These are phyloP conservation scores for Vanilla planifolia DNA, from an alignment of 106 monocot genomes.

Conservation along the genomic window DNA sequence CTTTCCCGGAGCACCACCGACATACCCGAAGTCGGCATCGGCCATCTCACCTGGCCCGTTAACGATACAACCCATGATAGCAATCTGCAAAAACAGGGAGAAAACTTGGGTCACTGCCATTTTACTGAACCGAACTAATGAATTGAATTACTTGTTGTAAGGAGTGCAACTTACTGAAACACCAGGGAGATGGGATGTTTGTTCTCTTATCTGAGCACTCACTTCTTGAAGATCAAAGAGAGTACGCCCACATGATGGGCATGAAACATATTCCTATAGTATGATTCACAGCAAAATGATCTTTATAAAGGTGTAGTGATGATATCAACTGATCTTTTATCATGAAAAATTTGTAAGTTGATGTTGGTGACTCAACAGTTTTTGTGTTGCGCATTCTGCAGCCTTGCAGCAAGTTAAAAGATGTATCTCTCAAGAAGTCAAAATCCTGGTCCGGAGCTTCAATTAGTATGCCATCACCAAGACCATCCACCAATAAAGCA, in stretches of 20 bases:
- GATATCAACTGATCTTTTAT: neutral
- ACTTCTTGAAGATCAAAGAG: slow-evolving; percentile 98
- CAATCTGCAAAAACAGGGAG: slow-evolving; percentile 55
- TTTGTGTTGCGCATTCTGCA: slow-evolving; percentile 99
- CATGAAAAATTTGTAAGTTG: neutral
- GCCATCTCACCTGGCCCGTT: slow-evolving; percentile 99
- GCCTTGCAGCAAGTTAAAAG: slow-evolving; percentile 96
- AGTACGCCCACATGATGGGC: slow-evolving; percentile 95
- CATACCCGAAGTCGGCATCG: slow-evolving; percentile 98
- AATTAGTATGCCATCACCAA: slow-evolving; percentile 86
- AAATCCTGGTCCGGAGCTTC: slow-evolving; percentile 86
- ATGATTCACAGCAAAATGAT: slow-evolving; percentile 5
- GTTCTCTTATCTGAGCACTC: slow-evolving; percentile 95
- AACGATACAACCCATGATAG: slow-evolving; percentile 99
- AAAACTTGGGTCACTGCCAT: neutral
- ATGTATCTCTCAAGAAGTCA: slow-evolving; percentile 94
- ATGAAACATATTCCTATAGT: slow-evolving; percentile 95
- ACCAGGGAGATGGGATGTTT: slow-evolving; percentile 91
- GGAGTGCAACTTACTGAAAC: slow-evolving; percentile 61
- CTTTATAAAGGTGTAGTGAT: no score
- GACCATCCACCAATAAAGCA: slow-evolving; percentile 92
- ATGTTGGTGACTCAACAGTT: slow-evolving; percentile 50
- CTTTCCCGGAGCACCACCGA: slow-evolving; percentile 97
- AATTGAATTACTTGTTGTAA: neutral
- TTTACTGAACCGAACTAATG: neutral